Conservation (phyloP, 805 yeast species). For the Candida insectorum region DNA sequence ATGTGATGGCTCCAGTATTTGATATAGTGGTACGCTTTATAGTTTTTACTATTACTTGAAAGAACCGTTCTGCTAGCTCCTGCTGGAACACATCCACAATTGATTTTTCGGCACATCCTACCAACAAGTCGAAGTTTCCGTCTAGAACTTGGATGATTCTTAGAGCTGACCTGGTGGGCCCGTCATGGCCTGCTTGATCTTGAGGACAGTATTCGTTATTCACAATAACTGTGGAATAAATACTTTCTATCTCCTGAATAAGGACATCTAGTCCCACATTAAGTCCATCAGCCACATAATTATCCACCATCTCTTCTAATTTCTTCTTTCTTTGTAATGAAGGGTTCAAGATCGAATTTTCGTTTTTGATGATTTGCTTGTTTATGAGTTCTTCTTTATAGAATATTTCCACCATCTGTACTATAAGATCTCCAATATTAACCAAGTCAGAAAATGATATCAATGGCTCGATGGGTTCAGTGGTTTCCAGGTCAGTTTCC, state of each 20-base stretch:
- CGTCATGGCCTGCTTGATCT: slow-evolving; percentile 16
- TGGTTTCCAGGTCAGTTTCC: slow-evolving; percentile 17
- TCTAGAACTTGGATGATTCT: slow-evolving; percentile 60
- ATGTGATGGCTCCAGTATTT: slow-evolving; percentile 74
- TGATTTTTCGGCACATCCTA: slow-evolving; percentile 81
- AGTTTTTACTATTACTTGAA: slow-evolving; percentile 69
- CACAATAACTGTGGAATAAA: slow-evolving; percentile 29
- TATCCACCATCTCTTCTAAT: slow-evolving; percentile 79
- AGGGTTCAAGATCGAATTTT: slow-evolving; percentile 73
- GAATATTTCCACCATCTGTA: slow-evolving; percentile 88
- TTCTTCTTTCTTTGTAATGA: slow-evolving; percentile 76
- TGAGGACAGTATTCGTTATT: slow-evolving; percentile 43
- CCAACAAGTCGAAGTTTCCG: slow-evolving; percentile 68
- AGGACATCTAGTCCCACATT: slow-evolving; percentile 89
- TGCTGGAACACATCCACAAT: slow-evolving; percentile 91
- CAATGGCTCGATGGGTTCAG: slow-evolving; percentile 69
- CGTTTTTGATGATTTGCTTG: slow-evolving; percentile 59
- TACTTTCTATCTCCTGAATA: slow-evolving; percentile 72
- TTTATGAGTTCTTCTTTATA: slow-evolving; percentile 77
- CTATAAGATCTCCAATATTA: slow-evolving; percentile 86
- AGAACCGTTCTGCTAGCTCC: slow-evolving; percentile 87
- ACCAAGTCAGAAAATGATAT: slow-evolving; percentile 86
- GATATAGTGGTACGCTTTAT: slow-evolving; percentile 71
- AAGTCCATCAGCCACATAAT: slow-evolving; percentile 87
- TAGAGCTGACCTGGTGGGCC: slow-evolving; percentile 59